Percentiles rank a stretch among this genome's conserved stretches.
phyloP scores from a whole-genome alignment of 768 basidiomycete genomes.

The Cystofilobasidium capitatum region DNA sequence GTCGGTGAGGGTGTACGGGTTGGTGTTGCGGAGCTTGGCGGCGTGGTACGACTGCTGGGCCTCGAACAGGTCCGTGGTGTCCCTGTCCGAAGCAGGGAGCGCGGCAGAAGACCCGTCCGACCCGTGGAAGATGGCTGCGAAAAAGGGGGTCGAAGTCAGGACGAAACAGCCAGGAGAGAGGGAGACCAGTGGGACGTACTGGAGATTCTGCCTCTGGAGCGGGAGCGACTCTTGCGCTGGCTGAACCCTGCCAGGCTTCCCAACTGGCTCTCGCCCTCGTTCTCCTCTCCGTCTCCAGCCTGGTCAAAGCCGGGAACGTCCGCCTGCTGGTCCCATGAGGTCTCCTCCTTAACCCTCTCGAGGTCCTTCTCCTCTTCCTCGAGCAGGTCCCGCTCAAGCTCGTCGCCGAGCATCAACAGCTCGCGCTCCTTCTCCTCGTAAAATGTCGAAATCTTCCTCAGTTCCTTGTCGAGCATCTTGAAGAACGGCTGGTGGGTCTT shows the following conservation, averaged over 20 bases:
- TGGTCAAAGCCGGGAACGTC: constrained; percentile 21
- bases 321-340: background rate
- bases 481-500: constrained; percentile 20
- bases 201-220: background rate
- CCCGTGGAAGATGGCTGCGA: background rate
- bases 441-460: constrained; percentile 68
- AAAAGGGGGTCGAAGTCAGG: background rate
- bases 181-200: background rate
- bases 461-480: constrained; percentile 62
- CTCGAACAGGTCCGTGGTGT: constrained; percentile 26
- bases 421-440: constrained; percentile 70
- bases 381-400: constrained; percentile 37
- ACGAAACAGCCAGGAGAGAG: too few relatives aligned
- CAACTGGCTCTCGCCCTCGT: constrained; percentile 28
- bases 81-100: constrained; percentile 9
- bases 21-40: constrained; percentile 11
- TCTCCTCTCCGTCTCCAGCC: constrained; percentile 24
- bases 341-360: constrained; percentile 36
- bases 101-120: background rate
- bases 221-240: background rate
- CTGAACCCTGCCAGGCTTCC: constrained; percentile 3
- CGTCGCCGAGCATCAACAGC: constrained; percentile 40
- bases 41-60: constrained; percentile 25
- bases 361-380: constrained; percentile 22
- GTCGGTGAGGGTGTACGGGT: constrained; percentile 2